Evolutionary conservation across 768 basidiomycete genomes (phyloP).

Genomic region (Rhizopogon rudus): DNA sequence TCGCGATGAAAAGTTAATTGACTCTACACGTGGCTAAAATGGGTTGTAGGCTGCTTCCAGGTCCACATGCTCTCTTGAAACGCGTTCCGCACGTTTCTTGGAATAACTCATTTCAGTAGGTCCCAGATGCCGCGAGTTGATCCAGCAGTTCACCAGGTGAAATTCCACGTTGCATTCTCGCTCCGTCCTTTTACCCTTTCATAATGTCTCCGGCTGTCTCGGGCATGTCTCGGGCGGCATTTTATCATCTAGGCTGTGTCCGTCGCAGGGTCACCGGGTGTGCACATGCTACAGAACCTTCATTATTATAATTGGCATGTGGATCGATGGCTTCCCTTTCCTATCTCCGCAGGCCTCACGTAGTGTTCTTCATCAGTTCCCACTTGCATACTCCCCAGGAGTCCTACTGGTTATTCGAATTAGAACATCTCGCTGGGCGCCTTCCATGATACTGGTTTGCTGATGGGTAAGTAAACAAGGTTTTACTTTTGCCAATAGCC

Average conservation of each 20-base stretch:
- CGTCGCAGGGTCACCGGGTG: background rate
- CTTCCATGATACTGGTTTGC: background rate
- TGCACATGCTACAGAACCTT: constrained; percentile 5
- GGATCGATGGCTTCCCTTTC: background rate
- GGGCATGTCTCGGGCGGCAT: background rate
- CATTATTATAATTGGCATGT: constrained; percentile 5
- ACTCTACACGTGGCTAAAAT: constrained; percentile 11
- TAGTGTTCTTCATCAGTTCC: background rate
- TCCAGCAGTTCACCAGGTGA: background rate
- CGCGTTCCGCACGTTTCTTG: constrained; percentile 7
- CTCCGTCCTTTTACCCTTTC: background rate
- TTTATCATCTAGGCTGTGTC: constrained; percentile 2
- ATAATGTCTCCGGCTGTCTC: background rate
- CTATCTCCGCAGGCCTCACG: constrained; percentile 8
- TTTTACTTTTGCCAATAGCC: constrained; percentile 7
- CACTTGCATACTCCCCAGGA: background rate
- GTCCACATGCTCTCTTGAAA: constrained; percentile 10
- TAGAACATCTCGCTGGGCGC: background rate
- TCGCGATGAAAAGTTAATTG: constrained; percentile 12
- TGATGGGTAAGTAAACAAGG: constrained; percentile 3
- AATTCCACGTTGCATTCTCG: constrained; percentile 2
- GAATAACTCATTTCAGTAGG: background rate
- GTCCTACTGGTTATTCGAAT: constrained; percentile 1
- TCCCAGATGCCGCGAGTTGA: background rate
- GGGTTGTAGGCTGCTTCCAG: background rate